phyloP scores from a whole-genome alignment of 345 rosid genomes.

The Melaleuca quinquenervia region DNA sequence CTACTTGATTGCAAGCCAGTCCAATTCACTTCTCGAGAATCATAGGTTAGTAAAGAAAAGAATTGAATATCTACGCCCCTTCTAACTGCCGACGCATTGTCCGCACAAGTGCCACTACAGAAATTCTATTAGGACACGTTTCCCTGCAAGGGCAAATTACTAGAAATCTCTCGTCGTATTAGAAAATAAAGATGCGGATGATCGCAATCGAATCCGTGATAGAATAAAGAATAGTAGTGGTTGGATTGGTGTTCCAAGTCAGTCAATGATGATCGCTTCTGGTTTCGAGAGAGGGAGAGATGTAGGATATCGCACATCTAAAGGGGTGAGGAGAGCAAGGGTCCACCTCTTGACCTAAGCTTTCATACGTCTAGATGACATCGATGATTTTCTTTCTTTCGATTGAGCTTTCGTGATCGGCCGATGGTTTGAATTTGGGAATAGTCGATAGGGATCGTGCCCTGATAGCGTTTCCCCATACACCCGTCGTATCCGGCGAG shows the following conservation, averaged over 20 bases:
- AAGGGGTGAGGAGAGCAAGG: background rate
- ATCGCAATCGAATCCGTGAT: background rate
- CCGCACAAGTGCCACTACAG: background rate
- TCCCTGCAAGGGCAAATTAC: background rate
- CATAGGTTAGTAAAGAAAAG: background rate
- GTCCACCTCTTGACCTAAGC: background rate
- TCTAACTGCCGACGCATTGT: background rate
- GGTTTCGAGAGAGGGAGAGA: background rate
- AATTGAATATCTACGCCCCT: background rate
- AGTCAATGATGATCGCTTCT: background rate
- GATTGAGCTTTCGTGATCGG: background rate
- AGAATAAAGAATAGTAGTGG: background rate
- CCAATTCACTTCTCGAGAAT: background rate
- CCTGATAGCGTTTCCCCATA: background rate
- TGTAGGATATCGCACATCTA: background rate
- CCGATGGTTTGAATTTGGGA: background rate
- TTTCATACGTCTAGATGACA: background rate
- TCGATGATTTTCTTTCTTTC: background rate
- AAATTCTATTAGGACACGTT: background rate
- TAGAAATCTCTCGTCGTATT: background rate
- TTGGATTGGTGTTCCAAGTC: background rate
- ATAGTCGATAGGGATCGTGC: background rate
- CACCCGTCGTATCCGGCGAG: fast-evolving
- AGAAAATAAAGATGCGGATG: background rate
- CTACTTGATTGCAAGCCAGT: background rate